Evolutionary conservation across 371 early-diverging fungal species (phyloP), one percentile per base, ranked within the genome.

Genomic region (Mucor velutinosus): DNA sequence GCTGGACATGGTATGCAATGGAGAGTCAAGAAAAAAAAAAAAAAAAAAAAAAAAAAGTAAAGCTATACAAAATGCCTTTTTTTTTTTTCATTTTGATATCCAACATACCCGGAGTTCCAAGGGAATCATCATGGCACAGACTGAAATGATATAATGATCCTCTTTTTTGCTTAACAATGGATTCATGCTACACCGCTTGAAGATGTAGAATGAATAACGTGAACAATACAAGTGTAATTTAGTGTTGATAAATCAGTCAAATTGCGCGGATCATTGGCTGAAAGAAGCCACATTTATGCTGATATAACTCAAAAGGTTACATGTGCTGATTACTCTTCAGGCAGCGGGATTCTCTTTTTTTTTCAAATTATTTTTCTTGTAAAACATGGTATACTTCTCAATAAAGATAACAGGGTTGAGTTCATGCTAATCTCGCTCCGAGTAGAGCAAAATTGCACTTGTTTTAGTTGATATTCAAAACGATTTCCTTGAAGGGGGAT

Each of bases 401-500:
- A n/a, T 1, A 43, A 14, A 17, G 5, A 19, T 19, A 6, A 7
- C 45, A 62, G 43, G 37, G 3, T 1, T 49, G 37, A 21, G 19
- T 32, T 63, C 7, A 56, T 45, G 25, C 19, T 65, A 17, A 21
- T 37, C 35, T 66, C 23, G 39, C 19, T 12, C 0, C 14, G 6
- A 33, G n/a, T 21, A 57, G 30, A 47, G 66, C 51, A 72, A 72
- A 45, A 56, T 58, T 49, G 83, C 83, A 1, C 68, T 83, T 23
- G 62, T 83, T 27, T 29, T 83, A 23, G 80, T 83, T 3, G 83
- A 83, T 62, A 70, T 83, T 43, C 83, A 83, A 45, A 67, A 80
- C 53, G 83, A 83, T 60, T 83, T 83, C 55, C 62, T 83, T 17
- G 80, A 83, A 55, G 41, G 59, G 0, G 83, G 83, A 1, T 72